Percentiles rank a stretch among this genome's conserved stretches.
Evolutionary conservation across 73 alveolate species (phyloP).

Genomic region (Stentor roeselii): DNA sequence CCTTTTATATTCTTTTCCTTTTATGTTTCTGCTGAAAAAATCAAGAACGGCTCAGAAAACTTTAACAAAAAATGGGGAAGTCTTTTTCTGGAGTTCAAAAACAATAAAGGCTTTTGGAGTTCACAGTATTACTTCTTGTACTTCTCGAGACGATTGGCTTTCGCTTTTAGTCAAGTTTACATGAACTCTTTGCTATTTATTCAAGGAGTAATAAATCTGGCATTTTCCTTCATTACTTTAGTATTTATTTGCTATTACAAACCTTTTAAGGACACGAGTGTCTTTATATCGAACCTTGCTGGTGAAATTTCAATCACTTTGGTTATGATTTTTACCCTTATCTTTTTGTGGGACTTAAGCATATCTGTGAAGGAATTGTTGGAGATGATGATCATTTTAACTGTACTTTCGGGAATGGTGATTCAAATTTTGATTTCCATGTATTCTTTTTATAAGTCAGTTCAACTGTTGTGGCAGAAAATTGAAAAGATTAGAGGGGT

Average conservation of each 20-base stretch:
- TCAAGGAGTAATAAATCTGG: background rate
- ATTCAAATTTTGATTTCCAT: too few relatives aligned
- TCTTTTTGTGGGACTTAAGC: too few relatives aligned
- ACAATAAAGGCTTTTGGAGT: conserved; percentile 20
- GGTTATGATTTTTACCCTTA: too few relatives aligned
- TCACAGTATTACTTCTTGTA: background rate
- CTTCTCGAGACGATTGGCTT: background rate
- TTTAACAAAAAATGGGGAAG: background rate
- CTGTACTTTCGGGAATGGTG: too few relatives aligned
- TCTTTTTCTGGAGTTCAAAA: background rate
- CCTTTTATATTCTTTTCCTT: background rate
- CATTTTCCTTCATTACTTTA: background rate
- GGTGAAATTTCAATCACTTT: background rate
- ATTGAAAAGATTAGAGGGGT: too few relatives aligned
- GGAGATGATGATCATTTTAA: too few relatives aligned
- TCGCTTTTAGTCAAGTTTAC: background rate
- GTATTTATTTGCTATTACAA: too few relatives aligned
- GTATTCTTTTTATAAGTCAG: too few relatives aligned
- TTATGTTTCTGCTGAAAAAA: background rate
- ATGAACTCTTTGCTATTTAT: background rate
- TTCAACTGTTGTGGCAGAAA: too few relatives aligned
- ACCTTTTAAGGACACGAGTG: background rate
- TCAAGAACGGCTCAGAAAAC: background rate
- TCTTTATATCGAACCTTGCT: background rate
- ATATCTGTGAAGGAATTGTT: too few relatives aligned